Percentiles rank a stretch among this genome's conserved stretches.
phyloP scores from a whole-genome alignment of 2,329 filamentous ascomycete species.

The Colletotrichum sp. region DNA sequence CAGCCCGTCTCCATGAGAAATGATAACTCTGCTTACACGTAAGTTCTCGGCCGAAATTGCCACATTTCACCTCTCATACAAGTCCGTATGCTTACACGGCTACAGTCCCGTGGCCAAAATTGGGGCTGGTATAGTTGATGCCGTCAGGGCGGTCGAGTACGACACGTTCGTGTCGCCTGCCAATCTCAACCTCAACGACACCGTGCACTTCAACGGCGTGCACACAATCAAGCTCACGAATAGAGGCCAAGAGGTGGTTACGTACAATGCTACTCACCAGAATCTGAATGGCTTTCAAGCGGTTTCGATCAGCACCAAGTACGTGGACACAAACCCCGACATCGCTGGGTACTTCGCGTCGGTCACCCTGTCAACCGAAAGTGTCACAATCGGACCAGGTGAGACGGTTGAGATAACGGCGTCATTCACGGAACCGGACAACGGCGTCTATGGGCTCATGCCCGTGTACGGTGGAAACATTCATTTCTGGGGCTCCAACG shows the following conservation, averaged over 20 bases:
- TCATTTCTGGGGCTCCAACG: neutral
- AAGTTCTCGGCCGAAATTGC: accelerated
- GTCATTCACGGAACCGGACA: neutral
- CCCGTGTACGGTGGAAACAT: neutral
- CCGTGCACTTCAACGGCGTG: slow-evolving; percentile 37
- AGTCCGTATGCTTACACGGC: slow-evolving; percentile 13
- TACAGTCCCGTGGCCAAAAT: neutral
- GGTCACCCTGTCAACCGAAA: neutral
- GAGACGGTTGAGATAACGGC: neutral
- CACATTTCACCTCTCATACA: neutral
- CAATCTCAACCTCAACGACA: slow-evolving; percentile 49
- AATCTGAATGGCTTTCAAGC: neutral
- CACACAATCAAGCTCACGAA: slow-evolving; percentile 37
- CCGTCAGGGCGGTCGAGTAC: slow-evolving; percentile 42
- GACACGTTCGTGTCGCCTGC: slow-evolving; percentile 37
- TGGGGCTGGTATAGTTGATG: slow-evolving; percentile 48
- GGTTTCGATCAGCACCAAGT: neutral
- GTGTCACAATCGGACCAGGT: neutral
- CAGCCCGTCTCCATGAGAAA: neutral
- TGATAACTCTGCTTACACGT: neutral
- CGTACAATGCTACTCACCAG: slow-evolving; percentile 30
- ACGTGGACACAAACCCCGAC: neutral
- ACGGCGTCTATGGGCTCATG: neutral
- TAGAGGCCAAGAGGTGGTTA: slow-evolving; percentile 33
- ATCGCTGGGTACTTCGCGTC: neutral